These are phyloP conservation scores for Viridothelium virens DNA, from an alignment of 495 filamentous ascomycete species.

Conservation along the genomic window DNA sequence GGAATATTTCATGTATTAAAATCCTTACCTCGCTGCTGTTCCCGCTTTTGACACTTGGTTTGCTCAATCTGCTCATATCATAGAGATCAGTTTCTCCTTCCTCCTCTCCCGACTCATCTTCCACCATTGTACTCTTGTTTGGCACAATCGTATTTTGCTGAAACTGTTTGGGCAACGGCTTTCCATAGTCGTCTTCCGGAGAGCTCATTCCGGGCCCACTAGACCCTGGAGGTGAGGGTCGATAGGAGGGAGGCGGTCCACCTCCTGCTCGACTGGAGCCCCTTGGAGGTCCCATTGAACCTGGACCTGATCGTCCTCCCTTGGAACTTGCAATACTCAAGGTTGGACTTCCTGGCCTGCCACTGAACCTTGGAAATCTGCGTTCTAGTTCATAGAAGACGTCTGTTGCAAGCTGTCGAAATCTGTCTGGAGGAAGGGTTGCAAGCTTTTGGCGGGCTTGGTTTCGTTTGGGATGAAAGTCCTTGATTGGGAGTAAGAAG, in stretches of 20 bases:
- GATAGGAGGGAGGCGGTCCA: conserved; percentile 7
- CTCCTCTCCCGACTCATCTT: conserved; percentile 78
- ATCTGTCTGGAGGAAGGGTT: conserved; percentile 72
- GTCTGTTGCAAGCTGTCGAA: conserved; percentile 87
- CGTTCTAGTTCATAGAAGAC: conserved; percentile 92
- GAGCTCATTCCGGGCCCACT: conserved; percentile 27
- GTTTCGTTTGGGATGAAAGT: conserved; percentile 94
- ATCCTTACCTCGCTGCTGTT: conserved; percentile 5
- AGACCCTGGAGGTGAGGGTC: background rate
- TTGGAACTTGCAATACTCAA: conserved; percentile 6
- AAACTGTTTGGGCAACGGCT: conserved; percentile 78
- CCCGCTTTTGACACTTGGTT: conserved; percentile 1
- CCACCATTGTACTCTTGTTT: conserved; percentile 96
- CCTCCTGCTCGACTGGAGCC: conserved; percentile 16
- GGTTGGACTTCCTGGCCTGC: conserved; percentile 39
- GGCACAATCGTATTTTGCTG: conserved; percentile 94
- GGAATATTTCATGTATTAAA: background rate
- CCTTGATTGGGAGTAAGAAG: conserved; percentile 69
- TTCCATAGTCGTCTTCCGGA: conserved; percentile 36
- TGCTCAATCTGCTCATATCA: background rate
- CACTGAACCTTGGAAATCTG: conserved; percentile 74
- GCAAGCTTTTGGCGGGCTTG: conserved; percentile 90
- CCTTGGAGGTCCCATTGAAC: conserved; percentile 23
- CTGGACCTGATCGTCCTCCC: conserved; percentile 12
- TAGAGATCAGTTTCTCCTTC: conserved; percentile 44